phyloP scores from a whole-genome alignment of 2,329 filamentous ascomycete genomes.

The Alternaria brassicicola region DNA sequence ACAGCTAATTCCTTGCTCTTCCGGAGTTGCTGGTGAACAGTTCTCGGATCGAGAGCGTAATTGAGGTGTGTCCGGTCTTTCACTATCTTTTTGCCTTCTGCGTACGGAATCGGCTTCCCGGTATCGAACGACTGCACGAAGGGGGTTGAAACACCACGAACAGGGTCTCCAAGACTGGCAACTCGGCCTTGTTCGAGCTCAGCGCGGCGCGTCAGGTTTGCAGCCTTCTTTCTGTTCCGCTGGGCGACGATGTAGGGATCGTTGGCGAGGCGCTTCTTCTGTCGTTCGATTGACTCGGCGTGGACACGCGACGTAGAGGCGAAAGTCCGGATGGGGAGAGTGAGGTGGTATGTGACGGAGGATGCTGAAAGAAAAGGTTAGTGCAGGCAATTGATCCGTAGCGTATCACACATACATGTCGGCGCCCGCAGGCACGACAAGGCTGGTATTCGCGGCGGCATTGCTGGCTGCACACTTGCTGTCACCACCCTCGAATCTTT shows the following conservation, averaged over 20 bases:
- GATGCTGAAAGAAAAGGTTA: conserved; percentile 16
- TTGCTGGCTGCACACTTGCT: conserved; percentile 32
- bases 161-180: conserved; percentile 73
- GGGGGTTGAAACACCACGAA: conserved; percentile 78
- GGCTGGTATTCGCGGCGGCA: conserved; percentile 57
- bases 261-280: conserved; percentile 67
- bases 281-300: conserved; percentile 55
- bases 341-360: conserved; percentile 47
- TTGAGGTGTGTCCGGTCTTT: conserved; percentile 65
- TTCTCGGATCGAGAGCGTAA: conserved; percentile 71
- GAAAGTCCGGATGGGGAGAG: conserved; percentile 61
- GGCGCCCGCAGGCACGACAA: conserved; percentile 52
- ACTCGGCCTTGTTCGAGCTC: conserved; percentile 70
- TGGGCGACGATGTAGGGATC: conserved; percentile 86
- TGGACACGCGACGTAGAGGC: conserved; percentile 69
- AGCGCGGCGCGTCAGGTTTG: conserved; percentile 76
- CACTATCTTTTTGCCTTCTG: conserved; percentile 28
- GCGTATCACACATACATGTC: conserved; percentile 35
- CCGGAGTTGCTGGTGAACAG: conserved; percentile 70
- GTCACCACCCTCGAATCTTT: conserved; percentile 23
- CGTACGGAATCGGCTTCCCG: conserved; percentile 49
- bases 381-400: not conserved
- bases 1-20: conserved; percentile 72
- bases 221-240: conserved; percentile 80
- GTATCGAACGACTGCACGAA: conserved; percentile 83